Base-by-base conservation (phyloP, 257 asterid genomes). In the Lycium ferocissimum region DNA sequence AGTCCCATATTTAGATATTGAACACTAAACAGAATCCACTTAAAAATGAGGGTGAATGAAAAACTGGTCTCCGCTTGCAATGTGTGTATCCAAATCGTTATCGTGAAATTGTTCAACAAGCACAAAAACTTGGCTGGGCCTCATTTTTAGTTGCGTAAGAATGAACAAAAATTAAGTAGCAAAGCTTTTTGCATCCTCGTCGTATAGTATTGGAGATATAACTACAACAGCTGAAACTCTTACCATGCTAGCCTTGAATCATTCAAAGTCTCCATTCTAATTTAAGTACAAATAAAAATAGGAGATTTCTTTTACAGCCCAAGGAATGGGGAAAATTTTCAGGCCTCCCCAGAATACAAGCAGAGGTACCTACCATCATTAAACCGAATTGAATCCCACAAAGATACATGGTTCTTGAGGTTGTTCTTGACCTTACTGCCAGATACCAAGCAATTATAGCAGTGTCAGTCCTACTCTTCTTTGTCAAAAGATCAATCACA, bases 401-500 rank as follows among this genome's bases (percentile, higher is more conserved):
- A 58, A 35, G 78, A 56, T 57, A 62, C 79, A 45, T 59, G 80
- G 57, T 82, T 63, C 78, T 82, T 45, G 85, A 66, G 86, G 79
- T 56, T 86, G 83, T 79, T 53, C 71, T 79, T 75, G 69, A 58
- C 72, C 78, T 75, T 85, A 49, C 65, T 59, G 51, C 82, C 22
- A 26, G 78, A 33, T 40, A 53, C 80, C 9, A 65, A 79, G 73
- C 47, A 40, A 54, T 43, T 78, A 35, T 62, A 85, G 78, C 86
- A 47, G 84, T 22, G 20, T 47, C 53, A 37, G 86, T 78, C 54
- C 84, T 71, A 13, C 49, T 54, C 61, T 63, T 76, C 61, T 58
- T 81, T 17, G 38, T 9, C 35, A 20, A 59, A 56, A 83, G 85
- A 86, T 83, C 89, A 96, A 89, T 96, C 98, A 70, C 97, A 92